Evolutionary conservation across 108 stramenopile species (phyloP).

Genomic region (Conticribra guillardii): DNA sequence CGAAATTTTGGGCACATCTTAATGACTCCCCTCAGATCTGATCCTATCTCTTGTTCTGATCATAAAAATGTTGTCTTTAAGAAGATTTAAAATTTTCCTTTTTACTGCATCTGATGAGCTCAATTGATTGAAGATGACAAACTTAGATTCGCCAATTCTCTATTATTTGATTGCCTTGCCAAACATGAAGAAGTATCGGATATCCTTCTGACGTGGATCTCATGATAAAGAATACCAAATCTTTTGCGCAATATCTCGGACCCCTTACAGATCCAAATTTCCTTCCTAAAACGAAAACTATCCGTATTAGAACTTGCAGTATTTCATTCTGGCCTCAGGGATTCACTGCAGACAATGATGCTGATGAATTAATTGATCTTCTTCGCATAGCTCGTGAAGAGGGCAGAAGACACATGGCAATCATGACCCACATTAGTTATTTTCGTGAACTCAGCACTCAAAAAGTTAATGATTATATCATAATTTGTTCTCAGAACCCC

Average conservation of each 20-base stretch:
- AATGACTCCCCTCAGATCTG: no score
- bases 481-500: slow-evolving; percentile 67
- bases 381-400: slow-evolving; percentile 53
- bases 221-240: slow-evolving; percentile 62
- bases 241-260: slow-evolving; percentile 56
- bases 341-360: slow-evolving; percentile 62
- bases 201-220: slow-evolving; percentile 74
- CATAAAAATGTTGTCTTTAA: no score
- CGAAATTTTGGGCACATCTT: no score
- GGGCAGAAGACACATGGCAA: slow-evolving; percentile 58
- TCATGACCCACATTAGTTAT: slow-evolving; percentile 70
- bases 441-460: slow-evolving; percentile 48
- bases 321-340: slow-evolving; percentile 70
- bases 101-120: slow-evolving; percentile 78
- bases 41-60: no score
- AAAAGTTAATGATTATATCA: slow-evolving; percentile 41
- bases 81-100: no score
- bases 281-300: slow-evolving; percentile 61
- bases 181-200: slow-evolving; percentile 57
- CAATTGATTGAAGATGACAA: slow-evolving; percentile 65
- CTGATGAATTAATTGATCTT: slow-evolving; percentile 56
- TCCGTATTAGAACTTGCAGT: slow-evolving; percentile 66
- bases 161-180: slow-evolving; percentile 55
- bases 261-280: slow-evolving; percentile 54
- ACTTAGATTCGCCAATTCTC: slow-evolving; percentile 54